Evolutionary conservation across 139 green algal species (phyloP).

Genomic region (Closterium sp.): DNA sequence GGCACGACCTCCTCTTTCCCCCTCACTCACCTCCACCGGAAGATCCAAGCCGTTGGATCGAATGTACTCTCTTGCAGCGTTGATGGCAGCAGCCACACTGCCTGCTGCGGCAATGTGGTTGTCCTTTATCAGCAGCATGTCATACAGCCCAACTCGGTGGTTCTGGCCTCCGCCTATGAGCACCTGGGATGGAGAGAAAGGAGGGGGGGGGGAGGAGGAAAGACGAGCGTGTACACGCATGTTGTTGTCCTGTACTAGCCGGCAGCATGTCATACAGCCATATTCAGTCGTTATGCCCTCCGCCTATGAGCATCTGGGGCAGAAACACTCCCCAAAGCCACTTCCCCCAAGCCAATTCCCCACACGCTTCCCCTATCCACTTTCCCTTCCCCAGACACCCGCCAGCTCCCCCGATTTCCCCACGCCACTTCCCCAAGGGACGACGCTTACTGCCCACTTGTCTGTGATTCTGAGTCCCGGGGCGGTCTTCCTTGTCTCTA

Average conservation of each 20-base stretch:
- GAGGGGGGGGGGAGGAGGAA: too few species aligned
- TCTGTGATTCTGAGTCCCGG: slow-evolving; percentile 88
- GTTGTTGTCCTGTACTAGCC: too few species aligned
- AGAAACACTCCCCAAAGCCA: not conserved
- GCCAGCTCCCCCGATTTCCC: not conserved
- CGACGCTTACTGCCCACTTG: slow-evolving; percentile 88
- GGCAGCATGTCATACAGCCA: slow-evolving; percentile 75
- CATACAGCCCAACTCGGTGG: not conserved
- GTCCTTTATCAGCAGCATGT: slow-evolving; percentile 99
- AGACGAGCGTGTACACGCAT: too few species aligned
- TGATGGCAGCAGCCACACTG: slow-evolving; percentile 70
- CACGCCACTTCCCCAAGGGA: too few species aligned
- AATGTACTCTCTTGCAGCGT: slow-evolving; percentile 60
- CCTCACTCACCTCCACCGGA: slow-evolving; percentile 39
- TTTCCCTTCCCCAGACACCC: not conserved
- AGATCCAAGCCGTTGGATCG: slow-evolving; percentile 25
- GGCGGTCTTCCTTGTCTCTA: slow-evolving; percentile 96
- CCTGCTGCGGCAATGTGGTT: slow-evolving; percentile 98
- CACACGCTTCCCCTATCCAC: too few species aligned
- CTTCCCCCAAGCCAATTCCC: not conserved
- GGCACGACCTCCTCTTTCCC: not conserved
- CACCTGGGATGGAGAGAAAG: not conserved
- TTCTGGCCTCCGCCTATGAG: not conserved
- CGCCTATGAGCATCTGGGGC: slow-evolving; percentile 72
- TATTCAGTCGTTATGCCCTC: slow-evolving; percentile 78